Evolutionary conservation across 139 green algal species (phyloP).

Genomic region (Haematococcus sp.): DNA sequence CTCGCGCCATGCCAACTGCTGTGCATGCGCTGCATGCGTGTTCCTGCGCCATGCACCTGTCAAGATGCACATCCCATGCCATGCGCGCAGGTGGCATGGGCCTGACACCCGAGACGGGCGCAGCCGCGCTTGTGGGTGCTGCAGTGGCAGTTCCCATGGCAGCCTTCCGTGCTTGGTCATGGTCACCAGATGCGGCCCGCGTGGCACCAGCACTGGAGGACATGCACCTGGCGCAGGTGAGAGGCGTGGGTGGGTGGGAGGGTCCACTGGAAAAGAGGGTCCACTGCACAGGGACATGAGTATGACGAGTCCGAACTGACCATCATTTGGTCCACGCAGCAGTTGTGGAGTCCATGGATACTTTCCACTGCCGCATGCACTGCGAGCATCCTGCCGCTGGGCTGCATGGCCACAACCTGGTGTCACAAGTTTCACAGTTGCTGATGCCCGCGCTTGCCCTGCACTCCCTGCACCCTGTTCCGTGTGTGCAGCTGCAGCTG

Average conservation of each 20-base stretch:
- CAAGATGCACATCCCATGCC: background rate
- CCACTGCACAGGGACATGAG: background rate
- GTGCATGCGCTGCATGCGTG: too few species aligned
- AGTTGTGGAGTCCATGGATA: background rate
- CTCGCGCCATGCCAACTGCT: too few species aligned
- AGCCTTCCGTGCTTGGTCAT: constrained; percentile 22
- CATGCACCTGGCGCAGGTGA: constrained; percentile 14
- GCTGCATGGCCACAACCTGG: too few species aligned
- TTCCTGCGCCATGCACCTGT: too few species aligned
- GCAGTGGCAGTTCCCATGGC: constrained; percentile 22
- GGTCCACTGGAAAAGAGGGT: background rate
- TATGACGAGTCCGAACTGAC: background rate
- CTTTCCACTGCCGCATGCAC: too few species aligned
- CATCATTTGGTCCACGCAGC: background rate
- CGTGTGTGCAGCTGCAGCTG: constrained; percentile 3
- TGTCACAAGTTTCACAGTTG: too few species aligned
- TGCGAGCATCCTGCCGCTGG: too few species aligned
- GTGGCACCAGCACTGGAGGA: constrained; percentile 27
- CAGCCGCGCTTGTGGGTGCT: background rate
- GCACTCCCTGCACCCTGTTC: background rate
- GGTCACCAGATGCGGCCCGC: constrained; percentile 8
- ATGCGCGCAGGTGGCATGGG: background rate
- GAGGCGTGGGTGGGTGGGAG: constrained; percentile 1
- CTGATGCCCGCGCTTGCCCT: background rate
- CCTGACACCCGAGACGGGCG: background rate